Evolutionary conservation across 352 stramenopile genomes (phyloP).

Genomic region (Nothophytophthora sp.): DNA sequence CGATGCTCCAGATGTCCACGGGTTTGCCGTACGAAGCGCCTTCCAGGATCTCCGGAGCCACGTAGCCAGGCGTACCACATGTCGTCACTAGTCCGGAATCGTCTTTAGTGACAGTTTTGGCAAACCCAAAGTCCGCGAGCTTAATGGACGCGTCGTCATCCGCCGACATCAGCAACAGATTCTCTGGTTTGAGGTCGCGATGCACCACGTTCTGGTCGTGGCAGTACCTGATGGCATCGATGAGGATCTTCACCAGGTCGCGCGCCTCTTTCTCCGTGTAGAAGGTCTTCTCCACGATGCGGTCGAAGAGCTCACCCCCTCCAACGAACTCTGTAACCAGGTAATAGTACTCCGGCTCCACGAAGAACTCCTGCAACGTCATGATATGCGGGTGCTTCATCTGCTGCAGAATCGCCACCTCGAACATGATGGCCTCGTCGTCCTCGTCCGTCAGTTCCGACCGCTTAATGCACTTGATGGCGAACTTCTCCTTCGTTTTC

Average conservation of each 20-base stretch:
- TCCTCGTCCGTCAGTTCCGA: conserved; percentile 74
- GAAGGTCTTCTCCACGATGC: conserved; percentile 88
- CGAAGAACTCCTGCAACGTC: conserved; percentile 90
- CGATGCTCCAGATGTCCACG: conserved; percentile 88
- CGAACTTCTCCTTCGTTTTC: conserved; percentile 76
- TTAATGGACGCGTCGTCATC: conserved; percentile 91
- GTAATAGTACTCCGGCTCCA: conserved; percentile 88
- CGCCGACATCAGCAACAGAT: conserved; percentile 82
- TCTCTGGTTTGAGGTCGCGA: conserved; percentile 86
- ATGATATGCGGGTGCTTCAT: conserved; percentile 92
- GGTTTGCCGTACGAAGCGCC: conserved; percentile 79
- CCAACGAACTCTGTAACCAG: conserved; percentile 88
- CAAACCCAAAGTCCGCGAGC: conserved; percentile 93
- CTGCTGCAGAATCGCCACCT: conserved; percentile 84
- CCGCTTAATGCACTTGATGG: conserved; percentile 91
- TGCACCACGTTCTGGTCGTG: conserved; percentile 88
- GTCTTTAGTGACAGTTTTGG: conserved; percentile 80
- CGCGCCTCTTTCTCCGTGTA: conserved; percentile 89
- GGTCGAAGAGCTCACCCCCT: conserved; percentile 90
- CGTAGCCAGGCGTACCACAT: conserved; percentile 78
- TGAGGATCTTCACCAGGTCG: conserved; percentile 79
- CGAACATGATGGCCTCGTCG: conserved; percentile 71
- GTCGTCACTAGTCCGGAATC: conserved; percentile 66
- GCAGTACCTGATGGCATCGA: conserved; percentile 85
- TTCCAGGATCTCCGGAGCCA: conserved; percentile 86